Base-by-base conservation (phyloP, 495 filamentous ascomycete species). In the Pseudevernia furfuracea region DNA sequence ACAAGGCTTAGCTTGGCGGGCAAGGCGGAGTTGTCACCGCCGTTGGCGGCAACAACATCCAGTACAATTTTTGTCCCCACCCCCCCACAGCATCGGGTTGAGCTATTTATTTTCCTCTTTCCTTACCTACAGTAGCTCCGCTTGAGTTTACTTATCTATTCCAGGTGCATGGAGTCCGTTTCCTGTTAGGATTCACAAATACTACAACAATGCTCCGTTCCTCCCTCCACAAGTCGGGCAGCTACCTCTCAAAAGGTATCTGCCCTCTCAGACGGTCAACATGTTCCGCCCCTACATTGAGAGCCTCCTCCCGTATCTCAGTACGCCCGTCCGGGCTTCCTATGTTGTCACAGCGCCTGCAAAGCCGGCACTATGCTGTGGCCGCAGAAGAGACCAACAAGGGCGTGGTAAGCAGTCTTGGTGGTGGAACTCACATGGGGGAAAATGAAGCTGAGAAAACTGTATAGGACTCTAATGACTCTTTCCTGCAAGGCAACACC, bases 401-500 rank as follows among this genome's bases (percentile, higher is more conserved):
- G 70, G 81, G 81, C 59, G 81, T 83, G 60, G 79, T 81, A 72
- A 63, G 61, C n/a, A 57, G 52, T 44, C 48, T 44, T 30, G 8
- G 19, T 9, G 37, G 39, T 56, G 38, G 48, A 36, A 34, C 57
- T 1, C 21, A 44, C 2, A 17, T 32, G 28, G 61, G 43, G 37
- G 41, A 21, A 25, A 30, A 43, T 57, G 37, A 52, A 65, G 56
- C 60, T 68, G 48, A 60, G 36, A 38, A 15, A 65, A 38, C 32
- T 39, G 36, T 58, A 55, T 76, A 89, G 84, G 89, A 95, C 72
- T 84, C 95, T 60, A 93, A 87, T 71, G 94, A 98, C 79, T 94
- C 87, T 76, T 98, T 97, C 82, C 83, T 97, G 59, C 87, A 89
- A 65, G 94, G 94, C 49, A 96, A 88, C 80, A 89, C 92, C 63